A percentile compares a stretch with the other conserved stretches of the same genome.
Evolutionary conservation across 2,329 filamentous ascomycete genomes (phyloP).

Genomic region (Fusarium hostae): DNA sequence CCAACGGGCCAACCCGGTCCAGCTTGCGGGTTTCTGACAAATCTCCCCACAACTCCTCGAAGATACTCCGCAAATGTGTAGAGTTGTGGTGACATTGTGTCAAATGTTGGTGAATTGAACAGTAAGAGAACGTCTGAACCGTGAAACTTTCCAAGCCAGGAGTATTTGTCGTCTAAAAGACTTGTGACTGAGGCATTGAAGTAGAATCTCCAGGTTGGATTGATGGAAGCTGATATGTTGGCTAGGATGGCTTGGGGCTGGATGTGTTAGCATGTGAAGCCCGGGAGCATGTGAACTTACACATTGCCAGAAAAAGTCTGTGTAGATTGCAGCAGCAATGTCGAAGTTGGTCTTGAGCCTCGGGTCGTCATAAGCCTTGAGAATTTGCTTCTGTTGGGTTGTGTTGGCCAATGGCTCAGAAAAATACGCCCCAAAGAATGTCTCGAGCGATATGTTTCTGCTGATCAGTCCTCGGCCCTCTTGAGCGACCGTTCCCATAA

Average conservation of each 20-base stretch:
- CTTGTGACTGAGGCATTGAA: conserved; percentile 42
- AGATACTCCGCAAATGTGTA: conserved; percentile 41
- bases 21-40: conserved; percentile 38
- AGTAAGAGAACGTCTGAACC: conserved; percentile 41
- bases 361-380: conserved; percentile 31
- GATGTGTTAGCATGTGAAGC: neutral
- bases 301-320: conserved; percentile 44
- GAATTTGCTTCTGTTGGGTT: conserved; percentile 19
- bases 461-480: conserved; percentile 42
- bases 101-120: conserved; percentile 34
- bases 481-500: conserved; percentile 42
- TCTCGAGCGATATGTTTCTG: conserved; percentile 31
- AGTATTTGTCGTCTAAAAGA: conserved; percentile 32
- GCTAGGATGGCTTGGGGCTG: conserved; percentile 43
- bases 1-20: conserved; percentile 45
- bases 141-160: conserved; percentile 45
- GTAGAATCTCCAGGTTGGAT: conserved; percentile 43
- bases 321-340: conserved; percentile 41
- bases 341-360: conserved; percentile 39
- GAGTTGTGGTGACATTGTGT: conserved; percentile 33
- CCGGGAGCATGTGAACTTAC: conserved; percentile 30
- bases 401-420: conserved; percentile 12
- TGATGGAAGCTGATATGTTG: conserved; percentile 31
- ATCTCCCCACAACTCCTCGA: conserved; percentile 36
- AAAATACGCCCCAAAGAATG: conserved; percentile 36